A percentile compares a stretch with the other conserved stretches of the same genome.
These are phyloP conservation scores for Immersiella caudata DNA, from an alignment of 495 filamentous ascomycete genomes.

Conservation along the genomic window DNA sequence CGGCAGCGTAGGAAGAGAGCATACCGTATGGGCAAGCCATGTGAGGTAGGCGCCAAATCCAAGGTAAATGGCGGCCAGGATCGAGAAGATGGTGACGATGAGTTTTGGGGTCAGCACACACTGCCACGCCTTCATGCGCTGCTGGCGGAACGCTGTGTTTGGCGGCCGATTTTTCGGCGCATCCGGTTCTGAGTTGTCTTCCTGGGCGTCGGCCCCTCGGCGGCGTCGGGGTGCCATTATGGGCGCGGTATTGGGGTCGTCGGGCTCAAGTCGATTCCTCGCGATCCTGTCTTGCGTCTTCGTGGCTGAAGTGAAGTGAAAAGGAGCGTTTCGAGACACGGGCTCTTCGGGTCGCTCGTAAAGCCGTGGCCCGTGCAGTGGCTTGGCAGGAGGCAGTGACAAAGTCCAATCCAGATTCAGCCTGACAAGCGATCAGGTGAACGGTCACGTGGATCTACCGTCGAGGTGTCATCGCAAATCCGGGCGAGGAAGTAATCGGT, in stretches of 20 bases:
- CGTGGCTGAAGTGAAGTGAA: slow-evolving; percentile 20
- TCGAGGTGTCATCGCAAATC: too few species aligned
- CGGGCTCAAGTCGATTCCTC: slow-evolving; percentile 13
- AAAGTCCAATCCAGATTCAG: neutral
- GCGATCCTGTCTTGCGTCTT: slow-evolving; percentile 7
- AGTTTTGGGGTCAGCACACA: slow-evolving; percentile 44
- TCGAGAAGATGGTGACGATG: slow-evolving; percentile 42
- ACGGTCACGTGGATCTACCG: neutral
- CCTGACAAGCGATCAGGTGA: slow-evolving; percentile 7
- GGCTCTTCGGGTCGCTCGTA: slow-evolving; percentile 33
- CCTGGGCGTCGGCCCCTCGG: slow-evolving; percentile 34
- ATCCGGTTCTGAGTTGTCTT: slow-evolving; percentile 29
- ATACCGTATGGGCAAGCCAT: slow-evolving; percentile 39
- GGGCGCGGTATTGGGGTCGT: slow-evolving; percentile 19
- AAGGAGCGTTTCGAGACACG: slow-evolving; percentile 35
- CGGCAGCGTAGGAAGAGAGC: slow-evolving; percentile 4
- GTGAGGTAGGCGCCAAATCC: slow-evolving; percentile 41
- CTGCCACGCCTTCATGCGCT: slow-evolving; percentile 44
- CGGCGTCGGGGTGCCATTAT: slow-evolving; percentile 42
- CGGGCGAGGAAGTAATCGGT: too few species aligned
- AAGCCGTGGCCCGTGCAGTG: slow-evolving; percentile 33
- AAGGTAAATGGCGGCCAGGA: slow-evolving; percentile 40
- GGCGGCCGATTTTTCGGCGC: slow-evolving; percentile 41
- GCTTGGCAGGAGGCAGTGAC: slow-evolving; percentile 38
- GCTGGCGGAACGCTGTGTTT: slow-evolving; percentile 43